Conservation (phyloP, 306 rosid genomes). For the Cucurbita maxima region DNA sequence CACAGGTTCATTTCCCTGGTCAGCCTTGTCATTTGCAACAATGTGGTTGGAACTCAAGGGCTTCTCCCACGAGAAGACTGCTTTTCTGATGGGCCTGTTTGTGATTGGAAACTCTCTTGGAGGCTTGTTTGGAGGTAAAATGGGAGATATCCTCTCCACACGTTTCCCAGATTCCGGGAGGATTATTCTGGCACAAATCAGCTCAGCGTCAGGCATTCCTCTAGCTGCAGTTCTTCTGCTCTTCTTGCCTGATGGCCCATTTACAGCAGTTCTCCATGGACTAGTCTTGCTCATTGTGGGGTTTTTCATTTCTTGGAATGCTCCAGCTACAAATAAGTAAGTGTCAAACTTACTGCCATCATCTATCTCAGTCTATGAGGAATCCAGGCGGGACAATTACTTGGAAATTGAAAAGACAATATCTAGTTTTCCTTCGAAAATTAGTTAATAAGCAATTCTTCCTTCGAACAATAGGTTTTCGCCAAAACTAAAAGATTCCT, state of each 20-base stretch:
- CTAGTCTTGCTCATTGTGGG: slow-evolving; percentile 50
- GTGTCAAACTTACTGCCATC: slow-evolving; percentile 4
- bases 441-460: neutral
- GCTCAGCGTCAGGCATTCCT: slow-evolving; percentile 81
- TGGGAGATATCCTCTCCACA: slow-evolving; percentile 68
- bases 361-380: neutral
- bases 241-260: slow-evolving; percentile 46
- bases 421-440: neutral
- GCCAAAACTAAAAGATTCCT: neutral
- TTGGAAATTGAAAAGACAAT: neutral
- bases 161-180: slow-evolving; percentile 72
- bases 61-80: slow-evolving; percentile 66
- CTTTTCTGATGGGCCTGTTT: slow-evolving; percentile 61
- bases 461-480: neutral
- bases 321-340: slow-evolving; percentile 84
- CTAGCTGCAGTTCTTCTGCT: slow-evolving; percentile 66
- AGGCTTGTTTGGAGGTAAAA: slow-evolving; percentile 77
- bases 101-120: slow-evolving; percentile 64
- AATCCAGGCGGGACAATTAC: neutral
- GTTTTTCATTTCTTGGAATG: slow-evolving; percentile 78
- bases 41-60: slow-evolving; percentile 97
- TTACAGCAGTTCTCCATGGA: slow-evolving; percentile 38
- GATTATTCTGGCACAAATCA: slow-evolving; percentile 75
- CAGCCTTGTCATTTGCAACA: slow-evolving; percentile 71
- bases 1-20: slow-evolving; percentile 93